These are phyloP conservation scores for Gossypium davidsonii DNA, from an alignment of 441 rosid species.

Conservation along the genomic window DNA sequence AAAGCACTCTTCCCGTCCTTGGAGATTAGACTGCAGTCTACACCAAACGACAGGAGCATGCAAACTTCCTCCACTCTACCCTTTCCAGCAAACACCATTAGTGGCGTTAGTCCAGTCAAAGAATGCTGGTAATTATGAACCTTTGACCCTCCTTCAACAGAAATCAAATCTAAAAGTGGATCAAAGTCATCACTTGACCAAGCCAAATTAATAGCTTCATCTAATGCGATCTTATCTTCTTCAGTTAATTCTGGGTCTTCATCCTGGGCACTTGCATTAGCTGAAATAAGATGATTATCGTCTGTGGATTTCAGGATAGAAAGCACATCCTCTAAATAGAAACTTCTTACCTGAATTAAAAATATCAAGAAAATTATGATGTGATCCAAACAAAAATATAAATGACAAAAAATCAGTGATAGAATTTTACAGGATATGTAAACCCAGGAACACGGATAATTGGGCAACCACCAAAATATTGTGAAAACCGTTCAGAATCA, in stretches of 20 bases:
- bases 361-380: slow-evolving; percentile 19
- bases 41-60: slow-evolving; percentile 80
- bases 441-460: slow-evolving; percentile 84
- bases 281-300: slow-evolving; percentile 51
- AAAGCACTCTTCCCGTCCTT: slow-evolving; percentile 64
- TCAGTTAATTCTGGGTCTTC: slow-evolving; percentile 46
- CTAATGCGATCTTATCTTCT: slow-evolving; percentile 67
- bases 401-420: slow-evolving; percentile 8
- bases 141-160: slow-evolving; percentile 47
- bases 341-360: slow-evolving; percentile 61
- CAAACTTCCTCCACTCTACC: slow-evolving; percentile 80
- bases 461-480: slow-evolving; percentile 97
- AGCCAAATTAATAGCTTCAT: slow-evolving; percentile 79
- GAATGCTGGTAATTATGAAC: slow-evolving; percentile 74
- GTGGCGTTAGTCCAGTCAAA: slow-evolving; percentile 59
- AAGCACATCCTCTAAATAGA: slow-evolving; percentile 79
- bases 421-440: slow-evolving; percentile 73
- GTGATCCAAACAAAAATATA: slow-evolving; percentile 1
- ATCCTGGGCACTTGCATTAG: slow-evolving; percentile 25
- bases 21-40: slow-evolving; percentile 52
- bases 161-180: slow-evolving; percentile 65
- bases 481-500: slow-evolving; percentile 83
- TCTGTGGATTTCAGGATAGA: slow-evolving; percentile 55
- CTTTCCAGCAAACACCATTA: slow-evolving; percentile 88
- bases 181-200: slow-evolving; percentile 84